Percentiles rank a stretch among this genome's conserved stretches.
Conservation (phyloP, 495 filamentous ascomycete genomes). For the Hypoxylon intermedium region DNA sequence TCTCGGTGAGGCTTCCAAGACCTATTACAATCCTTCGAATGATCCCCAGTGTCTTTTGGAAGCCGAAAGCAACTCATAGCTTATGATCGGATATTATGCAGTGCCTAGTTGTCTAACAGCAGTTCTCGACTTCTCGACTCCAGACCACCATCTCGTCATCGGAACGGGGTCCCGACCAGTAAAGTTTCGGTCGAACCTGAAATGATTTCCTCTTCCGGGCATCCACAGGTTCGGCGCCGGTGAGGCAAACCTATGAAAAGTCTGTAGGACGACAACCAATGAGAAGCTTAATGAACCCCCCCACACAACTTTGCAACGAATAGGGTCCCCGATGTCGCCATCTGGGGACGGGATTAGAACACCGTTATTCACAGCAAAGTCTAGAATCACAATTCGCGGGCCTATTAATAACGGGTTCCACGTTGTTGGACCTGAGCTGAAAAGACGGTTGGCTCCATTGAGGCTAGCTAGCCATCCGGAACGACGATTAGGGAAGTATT, state of each 20-base stretch:
- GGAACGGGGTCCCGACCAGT: neutral
- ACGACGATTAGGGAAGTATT: neutral
- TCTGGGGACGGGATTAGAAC: conserved; percentile 27
- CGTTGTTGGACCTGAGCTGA: conserved; percentile 2
- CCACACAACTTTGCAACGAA: conserved; percentile 17
- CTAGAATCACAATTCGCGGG: conserved; percentile 10
- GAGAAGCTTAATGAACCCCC: conserved; percentile 40
- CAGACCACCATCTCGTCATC: neutral
- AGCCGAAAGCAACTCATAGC: no score
- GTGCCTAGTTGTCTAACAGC: no score
- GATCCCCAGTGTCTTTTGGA: no score
- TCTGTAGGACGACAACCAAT: conserved; percentile 21
- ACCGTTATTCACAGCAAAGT: conserved; percentile 21
- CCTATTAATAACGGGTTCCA: conserved; percentile 29
- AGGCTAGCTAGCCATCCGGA: conserved; percentile 1
- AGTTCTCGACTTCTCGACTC: no score
- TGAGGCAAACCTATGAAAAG: conserved; percentile 2
- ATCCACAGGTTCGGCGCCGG: conserved; percentile 1
- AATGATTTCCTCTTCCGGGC: neutral
- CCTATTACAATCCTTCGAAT: no score
- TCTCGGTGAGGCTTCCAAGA: no score
- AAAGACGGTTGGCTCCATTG: neutral
- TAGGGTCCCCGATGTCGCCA: conserved; percentile 27
- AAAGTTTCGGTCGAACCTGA: neutral
- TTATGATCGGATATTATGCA: no score